Conservation (phyloP, 768 basidiomycete genomes). For the Rickenella mellea region DNA sequence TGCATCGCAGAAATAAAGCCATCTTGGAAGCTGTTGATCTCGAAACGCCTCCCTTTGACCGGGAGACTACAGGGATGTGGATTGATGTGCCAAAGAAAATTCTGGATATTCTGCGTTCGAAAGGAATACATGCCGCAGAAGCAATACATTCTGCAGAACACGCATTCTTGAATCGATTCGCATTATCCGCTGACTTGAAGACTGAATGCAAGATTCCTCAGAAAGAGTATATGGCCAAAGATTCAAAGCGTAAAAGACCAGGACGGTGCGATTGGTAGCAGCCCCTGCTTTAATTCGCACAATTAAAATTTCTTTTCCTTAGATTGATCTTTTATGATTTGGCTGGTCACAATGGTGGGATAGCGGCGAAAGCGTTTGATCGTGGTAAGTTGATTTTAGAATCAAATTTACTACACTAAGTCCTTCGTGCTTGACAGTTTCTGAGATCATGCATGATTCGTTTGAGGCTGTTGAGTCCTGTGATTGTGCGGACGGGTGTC, state of each 20-base stretch:
- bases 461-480: slow-evolving; percentile 49
- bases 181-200: slow-evolving; percentile 54
- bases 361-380: slow-evolving; percentile 75
- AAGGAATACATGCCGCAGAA: slow-evolving; percentile 59
- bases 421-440: slow-evolving; percentile 25
- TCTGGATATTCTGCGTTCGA: slow-evolving; percentile 41
- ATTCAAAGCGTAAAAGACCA: slow-evolving; percentile 54
- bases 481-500: slow-evolving; percentile 61
- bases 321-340: slow-evolving; percentile 80
- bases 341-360: slow-evolving; percentile 58
- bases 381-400: slow-evolving; percentile 37
- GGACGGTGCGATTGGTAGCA: slow-evolving; percentile 58
- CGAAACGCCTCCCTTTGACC: slow-evolving; percentile 69
- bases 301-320: neutral
- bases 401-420: neutral
- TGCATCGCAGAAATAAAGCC: slow-evolving; percentile 33
- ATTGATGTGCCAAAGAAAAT: slow-evolving; percentile 55
- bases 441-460: slow-evolving; percentile 49
- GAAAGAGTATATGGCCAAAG: slow-evolving; percentile 53
- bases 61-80: slow-evolving; percentile 70
- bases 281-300: neutral
- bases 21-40: slow-evolving; percentile 75
- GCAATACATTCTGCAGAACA: slow-evolving; percentile 84
- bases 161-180: slow-evolving; percentile 71
- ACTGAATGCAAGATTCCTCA: slow-evolving; percentile 80